Conservation (phyloP, 2,329 filamentous ascomycete species). For the Aspergillus sp. region DNA sequence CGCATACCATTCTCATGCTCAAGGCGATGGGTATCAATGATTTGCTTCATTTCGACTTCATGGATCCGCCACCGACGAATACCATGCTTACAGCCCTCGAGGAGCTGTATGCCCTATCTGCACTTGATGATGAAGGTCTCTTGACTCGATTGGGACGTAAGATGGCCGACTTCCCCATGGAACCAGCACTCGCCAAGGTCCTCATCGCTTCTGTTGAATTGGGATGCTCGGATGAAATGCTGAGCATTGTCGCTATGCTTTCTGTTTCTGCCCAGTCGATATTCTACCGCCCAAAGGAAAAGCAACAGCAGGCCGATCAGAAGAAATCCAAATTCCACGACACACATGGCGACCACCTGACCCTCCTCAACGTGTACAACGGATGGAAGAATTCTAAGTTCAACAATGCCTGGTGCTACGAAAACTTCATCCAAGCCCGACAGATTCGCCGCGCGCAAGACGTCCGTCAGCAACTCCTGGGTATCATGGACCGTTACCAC, state of each 20-base stretch:
- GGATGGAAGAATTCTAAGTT: constrained; percentile 84
- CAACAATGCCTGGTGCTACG: constrained; percentile 86
- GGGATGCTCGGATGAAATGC: constrained; percentile 84
- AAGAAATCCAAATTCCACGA: constrained; percentile 98
- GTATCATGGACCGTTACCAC: constrained; percentile 88
- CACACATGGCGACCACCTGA: constrained; percentile 86
- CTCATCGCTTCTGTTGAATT: constrained; percentile 82
- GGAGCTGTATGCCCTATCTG: constrained; percentile 84
- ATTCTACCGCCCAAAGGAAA: constrained; percentile 95
- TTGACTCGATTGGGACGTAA: constrained; percentile 85
- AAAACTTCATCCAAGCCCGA: constrained; percentile 93
- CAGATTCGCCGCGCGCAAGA: constrained; percentile 85
- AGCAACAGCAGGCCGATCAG: constrained; percentile 90
- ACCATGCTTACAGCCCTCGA: constrained; percentile 96
- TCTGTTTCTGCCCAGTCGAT: constrained; percentile 61
- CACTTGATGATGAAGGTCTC: constrained; percentile 89
- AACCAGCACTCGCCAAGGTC: constrained; percentile 81
- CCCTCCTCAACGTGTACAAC: constrained; percentile 92
- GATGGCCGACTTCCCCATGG: constrained; percentile 99
- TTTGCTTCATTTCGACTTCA: constrained; percentile 93
- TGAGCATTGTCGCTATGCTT: constrained; percentile 92
- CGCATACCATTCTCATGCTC: constrained; percentile 89
- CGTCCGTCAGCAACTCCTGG: constrained; percentile 81
- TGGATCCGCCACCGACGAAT: constrained; percentile 95
- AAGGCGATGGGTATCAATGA: constrained; percentile 99